Conservation (phyloP, 225 moss, liverwort and hornwort genomes). For the Polytrichum commune region DNA sequence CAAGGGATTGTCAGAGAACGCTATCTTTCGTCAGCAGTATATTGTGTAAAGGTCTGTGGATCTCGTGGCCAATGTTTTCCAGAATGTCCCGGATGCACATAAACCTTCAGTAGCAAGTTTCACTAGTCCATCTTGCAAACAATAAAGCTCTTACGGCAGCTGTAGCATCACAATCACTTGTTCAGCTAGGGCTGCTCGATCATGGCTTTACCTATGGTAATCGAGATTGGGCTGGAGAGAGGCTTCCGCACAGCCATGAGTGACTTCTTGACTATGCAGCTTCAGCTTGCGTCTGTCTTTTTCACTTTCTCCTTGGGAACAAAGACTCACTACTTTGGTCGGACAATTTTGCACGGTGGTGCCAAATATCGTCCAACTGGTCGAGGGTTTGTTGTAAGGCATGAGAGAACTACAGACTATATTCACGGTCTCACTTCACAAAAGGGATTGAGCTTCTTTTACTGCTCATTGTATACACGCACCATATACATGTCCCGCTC, state of each 20-base stretch:
- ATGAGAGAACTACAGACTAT: conserved; percentile 97
- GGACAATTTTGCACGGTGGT: conserved; percentile 90
- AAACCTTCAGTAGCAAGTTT: conserved; percentile 10
- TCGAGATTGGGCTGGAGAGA: conserved; percentile 95
- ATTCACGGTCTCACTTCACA: conserved; percentile 91
- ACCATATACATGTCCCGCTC: conserved; percentile 69
- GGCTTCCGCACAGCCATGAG: conserved; percentile 89
- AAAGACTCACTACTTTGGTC: conserved; percentile 89
- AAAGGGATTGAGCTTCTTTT: conserved; percentile 87
- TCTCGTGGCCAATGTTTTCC: background rate
- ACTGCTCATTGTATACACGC: conserved; percentile 79
- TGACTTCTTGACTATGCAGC: conserved; percentile 92
- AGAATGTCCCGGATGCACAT: no score
- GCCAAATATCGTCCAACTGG: conserved; percentile 92
- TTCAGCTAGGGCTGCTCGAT: conserved; percentile 91
- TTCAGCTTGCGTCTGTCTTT: conserved; percentile 91
- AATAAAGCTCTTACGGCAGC: conserved; percentile 85
- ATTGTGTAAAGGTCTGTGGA: conserved; percentile 7
- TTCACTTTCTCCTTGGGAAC: conserved; percentile 96
- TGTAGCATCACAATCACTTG: conserved; percentile 83
- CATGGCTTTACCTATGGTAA: conserved; percentile 97
- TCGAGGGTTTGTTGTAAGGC: conserved; percentile 90
- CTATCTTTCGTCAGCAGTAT: conserved; percentile 13
- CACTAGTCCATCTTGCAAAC: conserved; percentile 70
- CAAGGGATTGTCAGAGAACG: conserved; percentile 10